Conservation (phyloP, 2,329 filamentous ascomycete genomes). For the Tolypocladium paradoxum region DNA sequence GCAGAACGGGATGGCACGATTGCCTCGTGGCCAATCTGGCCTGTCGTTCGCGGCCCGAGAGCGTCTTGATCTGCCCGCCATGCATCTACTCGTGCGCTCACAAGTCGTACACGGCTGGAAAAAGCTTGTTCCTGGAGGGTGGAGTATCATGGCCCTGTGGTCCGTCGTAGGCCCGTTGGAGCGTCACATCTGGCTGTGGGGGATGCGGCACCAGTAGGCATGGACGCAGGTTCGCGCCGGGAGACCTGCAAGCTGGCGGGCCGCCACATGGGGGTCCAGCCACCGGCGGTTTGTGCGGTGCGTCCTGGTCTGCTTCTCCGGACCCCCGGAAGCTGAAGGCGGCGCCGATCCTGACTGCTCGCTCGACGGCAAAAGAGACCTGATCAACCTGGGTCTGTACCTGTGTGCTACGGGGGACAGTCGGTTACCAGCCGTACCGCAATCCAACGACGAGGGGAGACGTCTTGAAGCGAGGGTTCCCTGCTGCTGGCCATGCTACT, state of each 20-base stretch:
- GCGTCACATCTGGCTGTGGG: background rate
- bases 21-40: constrained; percentile 7
- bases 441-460: background rate
- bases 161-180: background rate
- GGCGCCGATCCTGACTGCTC: background rate
- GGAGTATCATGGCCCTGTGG: background rate
- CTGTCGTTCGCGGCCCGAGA: background rate
- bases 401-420: background rate
- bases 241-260: background rate
- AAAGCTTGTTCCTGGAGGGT: background rate
- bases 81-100: background rate
- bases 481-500: background rate
- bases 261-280: too few species aligned
- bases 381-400: background rate
- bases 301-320: background rate
- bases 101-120: background rate
- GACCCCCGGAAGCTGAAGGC: background rate
- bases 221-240: background rate
- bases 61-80: constrained; percentile 8
- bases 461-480: background rate
- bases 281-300: background rate
- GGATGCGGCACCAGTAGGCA: background rate
- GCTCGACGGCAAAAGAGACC: background rate
- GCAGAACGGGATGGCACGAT: constrained; percentile 20
- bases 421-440: background rate